A percentile compares a stretch with the other conserved stretches of the same genome.
phyloP scores from a whole-genome alignment of 768 basidiomycete genomes.

The Roridomyces roridus region DNA sequence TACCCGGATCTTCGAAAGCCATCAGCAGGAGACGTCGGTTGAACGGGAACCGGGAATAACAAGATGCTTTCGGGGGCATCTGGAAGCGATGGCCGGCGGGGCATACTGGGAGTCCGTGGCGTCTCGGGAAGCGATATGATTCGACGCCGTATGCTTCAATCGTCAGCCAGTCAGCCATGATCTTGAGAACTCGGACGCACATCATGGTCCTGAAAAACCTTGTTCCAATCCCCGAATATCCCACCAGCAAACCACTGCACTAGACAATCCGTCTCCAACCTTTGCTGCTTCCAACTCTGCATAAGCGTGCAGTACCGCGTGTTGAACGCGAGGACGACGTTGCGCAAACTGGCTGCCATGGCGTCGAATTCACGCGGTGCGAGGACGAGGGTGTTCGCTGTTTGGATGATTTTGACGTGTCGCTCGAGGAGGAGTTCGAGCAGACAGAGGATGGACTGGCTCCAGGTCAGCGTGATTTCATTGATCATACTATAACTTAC shows the following conservation, averaged over 20 bases:
- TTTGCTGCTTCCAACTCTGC: constrained; percentile 31
- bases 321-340: constrained; percentile 25
- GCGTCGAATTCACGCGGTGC: constrained; percentile 23
- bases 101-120: background rate
- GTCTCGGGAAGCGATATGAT: background rate
- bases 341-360: constrained; percentile 27
- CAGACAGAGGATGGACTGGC: constrained; percentile 25
- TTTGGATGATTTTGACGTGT: constrained; percentile 26
- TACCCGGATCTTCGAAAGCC: background rate
- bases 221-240: constrained; percentile 30
- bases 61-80: constrained; percentile 10
- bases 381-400: constrained; percentile 19
- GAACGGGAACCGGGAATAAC: constrained; percentile 14
- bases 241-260: constrained; percentile 26
- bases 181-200: background rate
- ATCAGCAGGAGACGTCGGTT: constrained; percentile 9
- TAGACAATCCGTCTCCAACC: constrained; percentile 25
- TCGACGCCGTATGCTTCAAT: background rate
- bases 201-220: constrained; percentile 23
- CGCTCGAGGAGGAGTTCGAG: constrained; percentile 26
- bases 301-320: constrained; percentile 22
- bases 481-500: too few relatives aligned
- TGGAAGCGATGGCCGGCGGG: background rate
- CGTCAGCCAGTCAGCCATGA: background rate
- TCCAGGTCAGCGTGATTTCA: too few relatives aligned